Evolutionary conservation across 2,329 filamentous ascomycete genomes (phyloP).

Genomic region (Xylaria sp.): DNA sequence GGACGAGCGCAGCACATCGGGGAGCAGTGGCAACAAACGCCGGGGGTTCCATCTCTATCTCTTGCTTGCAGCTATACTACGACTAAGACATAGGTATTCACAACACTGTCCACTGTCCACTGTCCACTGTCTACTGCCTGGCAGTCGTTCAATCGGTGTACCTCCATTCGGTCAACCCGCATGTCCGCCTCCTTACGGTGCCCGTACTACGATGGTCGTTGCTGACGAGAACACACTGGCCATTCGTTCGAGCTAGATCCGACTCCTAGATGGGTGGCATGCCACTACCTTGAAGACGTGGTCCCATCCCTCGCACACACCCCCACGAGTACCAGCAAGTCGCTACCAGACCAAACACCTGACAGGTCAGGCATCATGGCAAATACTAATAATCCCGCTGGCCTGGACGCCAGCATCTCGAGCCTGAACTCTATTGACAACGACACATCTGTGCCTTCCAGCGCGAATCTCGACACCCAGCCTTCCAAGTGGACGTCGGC

Average conservation of each 20-base stretch:
- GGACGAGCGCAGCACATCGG: conserved; percentile 24
- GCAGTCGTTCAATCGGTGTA: conserved; percentile 27
- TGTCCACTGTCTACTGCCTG: too few species aligned
- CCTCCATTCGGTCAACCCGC: conserved; percentile 36
- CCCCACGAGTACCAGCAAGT: conserved; percentile 30
- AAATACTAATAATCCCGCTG: conserved; percentile 41
- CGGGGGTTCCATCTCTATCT: conserved; percentile 8
- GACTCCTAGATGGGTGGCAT: conserved; percentile 44
- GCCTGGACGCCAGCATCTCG: conserved; percentile 50
- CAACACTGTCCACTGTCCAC: conserved; percentile 2
- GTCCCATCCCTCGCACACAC: conserved; percentile 45
- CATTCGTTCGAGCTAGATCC: conserved; percentile 46
- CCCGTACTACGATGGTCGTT: conserved; percentile 49
- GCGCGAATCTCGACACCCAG: conserved; percentile 49
- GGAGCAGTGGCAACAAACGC: conserved; percentile 15
- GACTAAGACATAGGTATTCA: conserved; percentile 5
- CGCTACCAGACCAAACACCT: conserved; percentile 37
- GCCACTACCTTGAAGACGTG: conserved; percentile 44
- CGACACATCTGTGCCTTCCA: conserved; percentile 49
- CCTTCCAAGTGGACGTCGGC: conserved; percentile 50
- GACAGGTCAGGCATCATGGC: conserved; percentile 45
- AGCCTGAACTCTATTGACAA: conserved; percentile 51
- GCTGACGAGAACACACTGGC: conserved; percentile 41
- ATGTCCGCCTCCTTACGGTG: conserved; percentile 41
- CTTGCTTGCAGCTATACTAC: conserved; percentile 28